Conservation (phyloP, 2,329 filamentous ascomycete species). For the Daldinia eschscholtzii region DNA sequence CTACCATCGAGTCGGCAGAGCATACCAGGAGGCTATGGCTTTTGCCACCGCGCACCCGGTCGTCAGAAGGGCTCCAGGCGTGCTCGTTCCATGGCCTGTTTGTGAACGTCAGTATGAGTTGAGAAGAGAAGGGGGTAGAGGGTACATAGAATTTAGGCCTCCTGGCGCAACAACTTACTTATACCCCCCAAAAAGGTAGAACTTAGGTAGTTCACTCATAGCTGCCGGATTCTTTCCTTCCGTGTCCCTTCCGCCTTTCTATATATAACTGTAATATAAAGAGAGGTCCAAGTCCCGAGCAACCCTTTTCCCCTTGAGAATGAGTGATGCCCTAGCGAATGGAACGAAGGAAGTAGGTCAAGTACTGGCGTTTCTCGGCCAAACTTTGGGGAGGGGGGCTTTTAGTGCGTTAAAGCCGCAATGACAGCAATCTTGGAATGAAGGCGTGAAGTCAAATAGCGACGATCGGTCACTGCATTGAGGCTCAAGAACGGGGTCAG, state of each 20-base stretch:
- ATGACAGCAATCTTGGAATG: neutral
- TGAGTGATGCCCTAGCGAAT: neutral
- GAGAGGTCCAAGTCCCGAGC: neutral
- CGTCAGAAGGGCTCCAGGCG: conserved; percentile 78
- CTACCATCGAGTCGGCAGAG: conserved; percentile 50
- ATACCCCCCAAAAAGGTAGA: conserved; percentile 57
- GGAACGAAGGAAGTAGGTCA: too few species aligned
- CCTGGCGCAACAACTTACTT: conserved; percentile 51
- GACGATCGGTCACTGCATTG: conserved; percentile 7
- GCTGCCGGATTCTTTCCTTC: conserved; percentile 15
- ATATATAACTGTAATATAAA: neutral
- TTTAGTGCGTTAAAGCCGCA: neutral
- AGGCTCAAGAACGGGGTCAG: conserved; percentile 26
- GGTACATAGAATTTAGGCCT: neutral
- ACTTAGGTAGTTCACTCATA: conserved; percentile 14
- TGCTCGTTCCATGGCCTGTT: conserved; percentile 68
- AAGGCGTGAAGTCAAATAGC: neutral
- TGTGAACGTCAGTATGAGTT: conserved; percentile 4
- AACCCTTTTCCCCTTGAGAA: neutral
- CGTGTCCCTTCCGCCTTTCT: neutral
- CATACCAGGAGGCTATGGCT: conserved; percentile 67
- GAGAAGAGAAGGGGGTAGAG: neutral
- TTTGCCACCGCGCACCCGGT: conserved; percentile 80
- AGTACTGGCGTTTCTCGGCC: neutral
- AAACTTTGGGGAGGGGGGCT: neutral